phyloP scores from a whole-genome alignment of 352 stramenopile genomes.

The Pythium scleroteichum region DNA sequence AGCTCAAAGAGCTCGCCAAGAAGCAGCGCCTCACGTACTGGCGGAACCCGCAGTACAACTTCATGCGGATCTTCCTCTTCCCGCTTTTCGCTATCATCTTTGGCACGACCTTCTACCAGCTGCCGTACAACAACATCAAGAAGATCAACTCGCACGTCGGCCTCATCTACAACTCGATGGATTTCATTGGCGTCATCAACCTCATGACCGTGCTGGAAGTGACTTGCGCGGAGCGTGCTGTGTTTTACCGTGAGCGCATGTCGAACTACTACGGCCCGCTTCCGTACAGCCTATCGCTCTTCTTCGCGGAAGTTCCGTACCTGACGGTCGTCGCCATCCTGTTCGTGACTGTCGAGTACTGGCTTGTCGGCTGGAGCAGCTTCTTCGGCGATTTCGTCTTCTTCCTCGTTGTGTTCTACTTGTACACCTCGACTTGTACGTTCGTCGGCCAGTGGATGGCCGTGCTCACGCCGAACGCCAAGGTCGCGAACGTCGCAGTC shows the following conservation, averaged over 20 bases:
- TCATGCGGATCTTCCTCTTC: slow-evolving; percentile 56
- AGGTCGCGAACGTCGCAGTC: slow-evolving; percentile 77
- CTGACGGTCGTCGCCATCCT: slow-evolving; percentile 44
- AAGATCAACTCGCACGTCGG: slow-evolving; percentile 61
- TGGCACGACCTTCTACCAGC: slow-evolving; percentile 57
- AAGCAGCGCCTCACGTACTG: slow-evolving; percentile 55
- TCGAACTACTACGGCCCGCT: slow-evolving; percentile 76
- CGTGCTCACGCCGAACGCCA: slow-evolving; percentile 65
- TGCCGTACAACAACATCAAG: slow-evolving; percentile 28
- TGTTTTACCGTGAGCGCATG: slow-evolving; percentile 71
- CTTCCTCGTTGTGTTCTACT: slow-evolving; percentile 38
- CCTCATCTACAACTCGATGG: slow-evolving; percentile 69
- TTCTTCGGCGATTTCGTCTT: slow-evolving; percentile 65
- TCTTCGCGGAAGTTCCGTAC: slow-evolving; percentile 64
- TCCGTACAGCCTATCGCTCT: slow-evolving; percentile 66
- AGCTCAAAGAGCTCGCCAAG: slow-evolving; percentile 33
- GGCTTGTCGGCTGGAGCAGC: slow-evolving; percentile 56
- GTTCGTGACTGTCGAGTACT: slow-evolving; percentile 68
- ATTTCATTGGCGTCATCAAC: slow-evolving; percentile 63
- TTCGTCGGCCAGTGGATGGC: slow-evolving; percentile 79
- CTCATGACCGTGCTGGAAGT: slow-evolving; percentile 65
- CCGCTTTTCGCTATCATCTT: slow-evolving; percentile 52
- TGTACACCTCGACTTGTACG: slow-evolving; percentile 65
- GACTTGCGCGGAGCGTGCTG: slow-evolving; percentile 48
- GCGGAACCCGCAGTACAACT: slow-evolving; percentile 53